phyloP scores from a whole-genome alignment of 1,284 basidiomycete genomes.

The Pseudozyma tsukubaensis region DNA sequence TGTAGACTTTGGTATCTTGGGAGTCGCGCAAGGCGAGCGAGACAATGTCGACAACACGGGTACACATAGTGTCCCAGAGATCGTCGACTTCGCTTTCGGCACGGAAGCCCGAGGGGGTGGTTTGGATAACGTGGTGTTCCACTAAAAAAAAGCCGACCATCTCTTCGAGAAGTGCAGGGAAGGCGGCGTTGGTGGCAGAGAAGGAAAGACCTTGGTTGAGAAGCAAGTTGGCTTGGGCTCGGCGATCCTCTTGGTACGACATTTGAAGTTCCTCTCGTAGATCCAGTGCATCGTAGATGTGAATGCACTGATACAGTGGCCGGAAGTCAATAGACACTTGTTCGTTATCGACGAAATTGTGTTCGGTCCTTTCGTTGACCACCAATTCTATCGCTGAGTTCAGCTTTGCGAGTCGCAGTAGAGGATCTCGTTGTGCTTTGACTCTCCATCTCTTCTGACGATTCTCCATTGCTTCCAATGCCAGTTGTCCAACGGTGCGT shows the following conservation, averaged over 20 bases:
- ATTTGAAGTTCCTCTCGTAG: constrained; percentile 86
- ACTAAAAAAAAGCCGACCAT: constrained; percentile 99
- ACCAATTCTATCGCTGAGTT: constrained; percentile 94
- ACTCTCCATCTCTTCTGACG: constrained; percentile 85
- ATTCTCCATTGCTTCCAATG: constrained; percentile 88
- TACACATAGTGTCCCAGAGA: constrained; percentile 91
- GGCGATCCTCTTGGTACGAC: constrained; percentile 94
- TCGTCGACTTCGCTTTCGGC: constrained; percentile 92
- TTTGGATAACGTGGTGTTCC: constrained; percentile 90
- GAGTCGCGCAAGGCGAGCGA: constrained; percentile 80
- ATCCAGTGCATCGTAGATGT: constrained; percentile 93
- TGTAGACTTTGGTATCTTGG: constrained; percentile 83
- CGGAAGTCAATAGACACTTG: constrained; percentile 89
- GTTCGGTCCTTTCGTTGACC: constrained; percentile 92
- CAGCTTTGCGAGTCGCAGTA: constrained; percentile 78
- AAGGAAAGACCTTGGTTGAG: constrained; percentile 75
- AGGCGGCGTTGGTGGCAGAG: constrained; percentile 49
- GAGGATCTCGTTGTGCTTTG: constrained; percentile 61
- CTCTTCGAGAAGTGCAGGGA: constrained; percentile 74
- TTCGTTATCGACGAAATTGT: constrained; percentile 91
- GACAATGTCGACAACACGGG: constrained; percentile 81
- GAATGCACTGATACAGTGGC: constrained; percentile 95
- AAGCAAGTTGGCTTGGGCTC: constrained; percentile 91
- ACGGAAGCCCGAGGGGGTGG: constrained; percentile 80
- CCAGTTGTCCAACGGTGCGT: constrained; percentile 85